A percentile compares a stretch with the other conserved stretches of the same genome.
These are phyloP conservation scores for Diplosphaera chodatii DNA, from an alignment of 139 green algal genomes.

Conservation along the genomic window DNA sequence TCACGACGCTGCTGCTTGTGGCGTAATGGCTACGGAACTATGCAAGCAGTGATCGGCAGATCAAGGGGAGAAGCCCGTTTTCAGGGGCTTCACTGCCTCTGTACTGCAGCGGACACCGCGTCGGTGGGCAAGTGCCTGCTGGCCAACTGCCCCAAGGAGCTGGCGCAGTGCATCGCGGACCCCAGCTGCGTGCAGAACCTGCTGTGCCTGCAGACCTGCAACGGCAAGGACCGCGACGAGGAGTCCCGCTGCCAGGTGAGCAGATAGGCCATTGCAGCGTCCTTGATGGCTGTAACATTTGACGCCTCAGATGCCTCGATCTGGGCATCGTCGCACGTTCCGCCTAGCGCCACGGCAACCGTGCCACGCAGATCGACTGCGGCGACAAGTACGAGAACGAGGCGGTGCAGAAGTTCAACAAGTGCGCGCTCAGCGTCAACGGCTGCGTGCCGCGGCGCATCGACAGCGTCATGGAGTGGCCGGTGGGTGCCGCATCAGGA, in stretches of 20 bases:
- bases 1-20: too few relatives aligned
- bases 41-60: too few relatives aligned
- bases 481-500: too few relatives aligned
- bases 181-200: constrained; percentile 70
- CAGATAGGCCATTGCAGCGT: too few relatives aligned
- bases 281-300: too few relatives aligned
- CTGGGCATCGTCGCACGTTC: too few relatives aligned
- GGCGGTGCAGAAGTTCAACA: constrained; percentile 72
- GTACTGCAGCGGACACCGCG: constrained; percentile 29
- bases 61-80: too few relatives aligned
- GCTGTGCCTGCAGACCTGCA: constrained; percentile 76
- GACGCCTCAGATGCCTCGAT: too few relatives aligned
- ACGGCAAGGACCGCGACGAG: constrained; percentile 39
- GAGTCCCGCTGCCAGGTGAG: constrained; percentile 69
- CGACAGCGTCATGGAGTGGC: constrained; percentile 27
- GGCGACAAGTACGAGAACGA: constrained; percentile 74
- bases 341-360: too few relatives aligned
- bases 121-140: constrained; percentile 56
- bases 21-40: too few relatives aligned
- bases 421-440: constrained; percentile 75
- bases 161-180: constrained; percentile 72
- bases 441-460: constrained; percentile 77
- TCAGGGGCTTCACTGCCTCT: too few relatives aligned
- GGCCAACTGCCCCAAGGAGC: constrained; percentile 52
- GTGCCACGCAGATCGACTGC: constrained; percentile 60